Base-by-base conservation (phyloP, 805 yeast species). In the Candida corydali region DNA sequence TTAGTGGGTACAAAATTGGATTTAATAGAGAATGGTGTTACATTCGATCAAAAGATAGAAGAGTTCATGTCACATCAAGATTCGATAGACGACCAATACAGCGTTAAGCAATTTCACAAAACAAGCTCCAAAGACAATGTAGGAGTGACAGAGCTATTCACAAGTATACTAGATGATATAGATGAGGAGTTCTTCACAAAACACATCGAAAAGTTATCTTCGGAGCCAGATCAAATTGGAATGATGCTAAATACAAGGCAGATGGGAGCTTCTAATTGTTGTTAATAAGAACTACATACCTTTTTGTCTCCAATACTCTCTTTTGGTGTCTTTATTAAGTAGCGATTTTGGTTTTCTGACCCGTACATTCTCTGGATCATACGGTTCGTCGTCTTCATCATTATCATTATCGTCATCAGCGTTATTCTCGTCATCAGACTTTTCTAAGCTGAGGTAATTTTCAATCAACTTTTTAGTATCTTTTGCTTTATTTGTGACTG, bases 1-100 rank as follows among this genome's bases (percentile, higher is more conserved):
- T 58, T 93, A 8, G 84, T 91, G 3, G 98, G 98, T 0, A 93
- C 87, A 58, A 93, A 93, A 60, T 49, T 62, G 3, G 98, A 93
- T 59, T 57, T 88, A 32, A 55, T 69, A 52, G 55, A 18, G 42
- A 38, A 37, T 23, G 8, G 20, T 10, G 29, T 25, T 6, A 34
- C 36, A 12, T 53, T 40, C 18, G 24, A 29, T 15, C 12, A 25
- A 11, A 26, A 17, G 20, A 26, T 23, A 3, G 19, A 24, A 10
- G 37, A 34, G n/a, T 26, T 16, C 8, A 23, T 37, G 8, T 28
- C 4, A 4, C 17, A 36, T 12, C 26, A 26, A 8, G 28, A 32
- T 10, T 24, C 12, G 12, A 36, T 45, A 39, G 41, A 56, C 43
- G 45, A 31, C 32, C 43, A 55, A 31, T 4, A 33, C 9, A 59